Evolutionary conservation across 345 rosid genomes (phyloP).

Genomic region (Raphanus sativus): DNA sequence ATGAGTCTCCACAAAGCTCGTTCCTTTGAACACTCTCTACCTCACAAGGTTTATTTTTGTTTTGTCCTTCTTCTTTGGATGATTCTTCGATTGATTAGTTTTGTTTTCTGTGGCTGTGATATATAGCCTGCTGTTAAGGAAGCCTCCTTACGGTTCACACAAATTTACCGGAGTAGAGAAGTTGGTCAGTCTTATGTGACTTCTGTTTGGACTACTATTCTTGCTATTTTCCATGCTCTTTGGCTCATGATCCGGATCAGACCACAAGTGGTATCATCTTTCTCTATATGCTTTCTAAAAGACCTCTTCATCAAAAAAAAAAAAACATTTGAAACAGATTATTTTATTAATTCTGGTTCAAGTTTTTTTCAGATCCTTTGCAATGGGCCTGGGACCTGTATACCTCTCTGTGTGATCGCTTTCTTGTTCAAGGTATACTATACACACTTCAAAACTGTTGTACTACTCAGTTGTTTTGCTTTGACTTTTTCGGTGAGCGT

Average conservation of each 20-base stretch:
- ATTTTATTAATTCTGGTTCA: not conserved
- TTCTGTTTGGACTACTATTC: slow-evolving; percentile 47
- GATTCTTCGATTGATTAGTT: slow-evolving; percentile 1
- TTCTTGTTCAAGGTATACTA: slow-evolving; percentile 86
- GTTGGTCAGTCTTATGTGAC: slow-evolving; percentile 89
- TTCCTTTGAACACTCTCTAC: slow-evolving; percentile 56
- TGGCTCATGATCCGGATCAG: slow-evolving; percentile 76
- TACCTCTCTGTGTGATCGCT: slow-evolving; percentile 78
- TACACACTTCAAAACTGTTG: not conserved
- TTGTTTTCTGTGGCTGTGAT: not conserved
- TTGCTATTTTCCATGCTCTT: slow-evolving; percentile 50
- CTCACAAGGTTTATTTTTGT: slow-evolving; percentile 32
- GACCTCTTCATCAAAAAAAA: not conserved
- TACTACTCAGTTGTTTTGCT: too few species aligned
- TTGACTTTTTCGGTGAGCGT: too few species aligned
- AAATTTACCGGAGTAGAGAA: slow-evolving; percentile 91
- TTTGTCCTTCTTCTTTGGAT: not conserved
- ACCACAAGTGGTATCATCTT: slow-evolving; percentile 74
- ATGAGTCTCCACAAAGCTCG: slow-evolving; percentile 94
- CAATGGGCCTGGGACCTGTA: slow-evolving; percentile 96
- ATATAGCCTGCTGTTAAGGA: slow-evolving; percentile 42
- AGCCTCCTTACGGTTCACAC: slow-evolving; percentile 49
- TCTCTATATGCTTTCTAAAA: not conserved
- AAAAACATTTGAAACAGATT: not conserved
- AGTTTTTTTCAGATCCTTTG: slow-evolving; percentile 63